Evolutionary conservation across 805 yeast genomes (phyloP), one percentile per base, ranked within the genome.

Genomic region (Komagataella pseudopastoris): DNA sequence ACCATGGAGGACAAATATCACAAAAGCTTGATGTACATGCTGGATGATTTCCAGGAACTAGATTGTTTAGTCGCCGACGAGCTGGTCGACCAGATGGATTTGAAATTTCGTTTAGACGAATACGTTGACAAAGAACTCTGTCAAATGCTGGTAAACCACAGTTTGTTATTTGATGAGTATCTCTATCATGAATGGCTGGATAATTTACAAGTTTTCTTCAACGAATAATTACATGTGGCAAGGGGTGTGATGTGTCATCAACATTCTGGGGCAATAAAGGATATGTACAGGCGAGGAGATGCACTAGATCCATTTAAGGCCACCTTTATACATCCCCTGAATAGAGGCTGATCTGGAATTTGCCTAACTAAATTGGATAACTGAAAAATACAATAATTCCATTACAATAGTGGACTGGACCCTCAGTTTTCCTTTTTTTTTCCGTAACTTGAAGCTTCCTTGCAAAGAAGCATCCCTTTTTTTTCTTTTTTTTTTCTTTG

Each of bases 41-140:
- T 77, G 22, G 76, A 76, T 23, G 68, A 70, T 55, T 72, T 72
- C 60, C 62, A 70, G 49, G 70, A 71, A 60, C 71, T 73, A 61
- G 76, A 71, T 55, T 75, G 39, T 5, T 30, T 30, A 30, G 8
- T 30, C 4, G 39, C 39, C 14, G 39, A 30, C 14, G 39, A 30
- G 5, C 14, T 30, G 39, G 39, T 30, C 6, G 39, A 30, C 3
- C 39, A 30, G 5, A 30, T 30, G 12, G 39, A 30, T 30, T 30
- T 30, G 39, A 30, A 30, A 30, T 30, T 30, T 30, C 39, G 6
- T 30, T 8, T 30, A 14, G 39, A 30, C 39, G 39, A 30, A 30
- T 30, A 30, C 14, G 39, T 30, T 30, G 39, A 30, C 39, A 30
- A 30, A 30, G 39, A 30, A 10, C 39, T 30, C 39, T 30, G 39